phyloP scores from a whole-genome alignment of 768 basidiomycete species.

The Pholiota conissans region DNA sequence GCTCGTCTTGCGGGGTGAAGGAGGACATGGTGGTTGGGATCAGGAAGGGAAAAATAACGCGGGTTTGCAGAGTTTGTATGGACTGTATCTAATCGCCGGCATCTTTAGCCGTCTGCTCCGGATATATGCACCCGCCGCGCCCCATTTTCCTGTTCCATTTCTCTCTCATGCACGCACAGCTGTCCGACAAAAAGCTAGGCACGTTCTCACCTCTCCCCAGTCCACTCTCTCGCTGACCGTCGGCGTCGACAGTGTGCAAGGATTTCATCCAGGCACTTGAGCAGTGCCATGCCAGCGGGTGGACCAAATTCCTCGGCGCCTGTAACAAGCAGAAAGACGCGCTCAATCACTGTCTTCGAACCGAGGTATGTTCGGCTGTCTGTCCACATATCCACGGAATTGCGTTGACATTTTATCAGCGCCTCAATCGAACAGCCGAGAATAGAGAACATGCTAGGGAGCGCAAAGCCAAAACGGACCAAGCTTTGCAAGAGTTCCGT shows the following conservation, averaged over 20 bases:
- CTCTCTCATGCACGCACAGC: conserved; percentile 63
- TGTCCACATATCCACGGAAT: conserved; percentile 6
- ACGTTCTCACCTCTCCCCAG: conserved; percentile 15
- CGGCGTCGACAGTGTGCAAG: conserved; percentile 52
- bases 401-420: conserved; percentile 35
- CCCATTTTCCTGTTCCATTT: background rate
- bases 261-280: conserved; percentile 80
- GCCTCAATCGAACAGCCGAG: conserved; percentile 52
- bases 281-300: conserved; percentile 61
- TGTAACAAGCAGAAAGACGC: conserved; percentile 71
- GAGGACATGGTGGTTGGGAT: conserved; percentile 38
- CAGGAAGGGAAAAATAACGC: conserved; percentile 13
- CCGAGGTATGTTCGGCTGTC: conserved; percentile 51
- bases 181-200: conserved; percentile 67
- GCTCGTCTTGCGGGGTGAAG: conserved; percentile 49
- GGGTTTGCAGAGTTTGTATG: conserved; percentile 10
- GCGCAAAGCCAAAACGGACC: conserved; percentile 53
- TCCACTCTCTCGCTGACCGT: background rate
- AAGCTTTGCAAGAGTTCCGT: conserved; percentile 63
- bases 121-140: conserved; percentile 1
- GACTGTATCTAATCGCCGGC: conserved; percentile 14
- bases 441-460: conserved; percentile 66
- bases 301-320: conserved; percentile 65
- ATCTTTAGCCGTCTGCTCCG: conserved; percentile 11
- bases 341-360: conserved; percentile 67